Evolutionary conservation across 768 basidiomycete genomes (phyloP), one percentile per base, ranked within the genome.

Genomic region (Heimioporus sp.): DNA sequence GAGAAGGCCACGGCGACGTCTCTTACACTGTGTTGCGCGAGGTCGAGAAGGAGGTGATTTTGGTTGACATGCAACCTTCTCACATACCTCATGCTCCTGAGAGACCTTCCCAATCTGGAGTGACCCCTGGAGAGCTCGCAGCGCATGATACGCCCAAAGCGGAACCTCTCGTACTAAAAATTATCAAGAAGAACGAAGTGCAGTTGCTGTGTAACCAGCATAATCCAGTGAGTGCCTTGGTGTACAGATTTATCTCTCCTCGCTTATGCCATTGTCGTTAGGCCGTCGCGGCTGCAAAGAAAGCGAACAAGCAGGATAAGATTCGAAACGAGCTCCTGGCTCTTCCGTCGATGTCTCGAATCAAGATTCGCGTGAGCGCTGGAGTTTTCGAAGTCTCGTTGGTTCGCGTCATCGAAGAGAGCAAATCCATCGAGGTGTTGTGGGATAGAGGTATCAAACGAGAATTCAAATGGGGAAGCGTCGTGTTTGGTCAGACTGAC

Each of bases 351-450:
- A 86, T 89, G 74, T 74, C 85, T 16, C 81, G 85, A 12, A 86
- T 98, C 74, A 90, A 92, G 71, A 82, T 98, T 56, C 86, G 90
- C 40, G 85, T 89, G 43, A 86, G 81, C 59, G 80, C 87, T 10
- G 92, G 93, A 5, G 85, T 89, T 31, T 95, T 91, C 64, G 92
- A 95, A 65, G 92, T 94, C 5, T 86, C 84, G 6, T 75, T 96
- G 34, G 63, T 90, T 13, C 78, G 82, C 52, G 85, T 91, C 16
- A 72, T 87, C 34, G 83, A 86, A 56, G 87, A 85, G 56, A 78
- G 76, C 1, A 76, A 80, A 46, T 83, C 83, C 10, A 85, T 95
- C 1, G 85, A 87, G 64, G 91, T 95, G 5, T 65, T 89, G 8
- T 94, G 92, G 87, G 89, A 90, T 62, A 74, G 80, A 24, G 85